These are phyloP conservation scores for Colletotrichum endophyticum DNA, from an alignment of 2,329 filamentous ascomycete species.

Conservation along the genomic window DNA sequence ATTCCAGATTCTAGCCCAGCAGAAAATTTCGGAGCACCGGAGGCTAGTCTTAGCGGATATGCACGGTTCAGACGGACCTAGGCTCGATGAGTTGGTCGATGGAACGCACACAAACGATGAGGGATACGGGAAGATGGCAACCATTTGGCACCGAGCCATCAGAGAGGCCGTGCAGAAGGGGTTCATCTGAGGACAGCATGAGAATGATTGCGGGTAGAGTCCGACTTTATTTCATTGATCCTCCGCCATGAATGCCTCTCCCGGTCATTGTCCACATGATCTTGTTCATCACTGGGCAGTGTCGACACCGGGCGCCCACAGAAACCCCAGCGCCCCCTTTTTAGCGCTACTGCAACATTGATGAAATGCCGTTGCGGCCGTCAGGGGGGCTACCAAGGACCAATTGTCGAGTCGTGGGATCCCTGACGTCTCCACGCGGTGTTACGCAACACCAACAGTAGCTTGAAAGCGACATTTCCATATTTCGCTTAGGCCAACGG, in stretches of 20 bases:
- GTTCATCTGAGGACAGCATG: constrained; percentile 21
- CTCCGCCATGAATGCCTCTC: background rate
- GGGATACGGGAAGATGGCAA: constrained; percentile 40
- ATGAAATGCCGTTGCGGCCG: background rate
- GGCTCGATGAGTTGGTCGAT: constrained; percentile 32
- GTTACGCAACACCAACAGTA: background rate
- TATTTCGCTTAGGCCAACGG: background rate
- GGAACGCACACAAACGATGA: constrained; percentile 36
- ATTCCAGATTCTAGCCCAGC: constrained; percentile 25
- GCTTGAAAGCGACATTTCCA: background rate
- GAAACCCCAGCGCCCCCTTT: background rate
- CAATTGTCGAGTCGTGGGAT: background rate
- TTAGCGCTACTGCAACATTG: background rate
- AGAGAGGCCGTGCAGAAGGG: constrained; percentile 26
- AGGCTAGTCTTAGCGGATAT: constrained; percentile 37
- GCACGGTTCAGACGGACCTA: constrained; percentile 30
- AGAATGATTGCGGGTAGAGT: background rate
- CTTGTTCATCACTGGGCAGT: background rate
- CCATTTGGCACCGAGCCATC: constrained; percentile 33
- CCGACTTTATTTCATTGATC: background rate
- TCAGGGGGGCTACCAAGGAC: background rate
- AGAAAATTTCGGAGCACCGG: constrained; percentile 23
- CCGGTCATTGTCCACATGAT: background rate
- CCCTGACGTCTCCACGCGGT: background rate
- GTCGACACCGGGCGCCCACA: background rate